phyloP scores from a whole-genome alignment of 2,329 filamentous ascomycete species.

The Talaromyces piceae region DNA sequence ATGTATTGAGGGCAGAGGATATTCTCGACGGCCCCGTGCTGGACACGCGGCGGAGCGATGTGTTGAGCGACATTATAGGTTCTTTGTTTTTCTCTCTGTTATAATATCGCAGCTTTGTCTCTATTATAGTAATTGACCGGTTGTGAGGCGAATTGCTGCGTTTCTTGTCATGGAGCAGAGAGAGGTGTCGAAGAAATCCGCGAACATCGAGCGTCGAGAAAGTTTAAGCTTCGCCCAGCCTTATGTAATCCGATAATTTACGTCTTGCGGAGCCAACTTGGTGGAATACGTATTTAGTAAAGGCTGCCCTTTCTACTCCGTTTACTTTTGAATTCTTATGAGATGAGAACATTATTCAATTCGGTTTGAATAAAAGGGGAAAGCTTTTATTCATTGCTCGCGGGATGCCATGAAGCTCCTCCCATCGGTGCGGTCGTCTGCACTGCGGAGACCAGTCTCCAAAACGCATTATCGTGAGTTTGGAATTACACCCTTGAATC shows the following conservation, averaged over 20 bases:
- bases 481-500: background rate
- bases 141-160: background rate
- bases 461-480: background rate
- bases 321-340: no score
- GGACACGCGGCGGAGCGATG: slow-evolving; percentile 25
- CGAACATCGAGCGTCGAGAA: slow-evolving; percentile 13
- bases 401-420: slow-evolving; percentile 26
- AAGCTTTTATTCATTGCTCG: no score
- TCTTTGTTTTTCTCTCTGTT: background rate
- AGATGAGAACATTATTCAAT: no score
- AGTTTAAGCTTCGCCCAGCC: slow-evolving; percentile 9
- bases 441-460: slow-evolving; percentile 1
- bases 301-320: no score
- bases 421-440: slow-evolving; percentile 13
- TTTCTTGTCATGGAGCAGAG: background rate
- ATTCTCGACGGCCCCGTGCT: slow-evolving; percentile 11
- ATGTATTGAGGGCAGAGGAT: slow-evolving; percentile 6
- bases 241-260: slow-evolving; percentile 29
- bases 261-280: background rate
- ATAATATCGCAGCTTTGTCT: background rate
- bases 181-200: slow-evolving; percentile 25
- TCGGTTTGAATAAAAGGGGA: no score
- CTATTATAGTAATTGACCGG: background rate
- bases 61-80: slow-evolving; percentile 25
- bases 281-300: background rate